Evolutionary conservation across 208 protist genomes (phyloP).

Genomic region (Leishmania lainsoni): DNA sequence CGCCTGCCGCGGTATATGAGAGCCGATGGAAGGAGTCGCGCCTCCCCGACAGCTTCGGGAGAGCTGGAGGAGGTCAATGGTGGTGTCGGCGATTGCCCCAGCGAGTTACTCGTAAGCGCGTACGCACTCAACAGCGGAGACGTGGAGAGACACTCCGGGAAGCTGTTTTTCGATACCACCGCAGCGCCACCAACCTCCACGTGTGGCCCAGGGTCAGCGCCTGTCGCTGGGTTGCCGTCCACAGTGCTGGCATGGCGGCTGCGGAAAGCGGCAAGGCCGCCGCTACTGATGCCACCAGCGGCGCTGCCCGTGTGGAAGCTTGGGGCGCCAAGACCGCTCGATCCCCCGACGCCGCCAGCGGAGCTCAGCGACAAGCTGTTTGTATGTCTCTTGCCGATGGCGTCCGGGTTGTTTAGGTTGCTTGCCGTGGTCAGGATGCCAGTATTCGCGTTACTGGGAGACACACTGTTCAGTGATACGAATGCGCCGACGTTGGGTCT

Average conservation of each 20-base stretch:
- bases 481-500: slow-evolving; percentile 14
- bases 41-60: background rate
- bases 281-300: background rate
- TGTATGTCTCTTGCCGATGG: background rate
- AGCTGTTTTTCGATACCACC: background rate
- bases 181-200: background rate
- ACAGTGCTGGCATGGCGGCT: background rate
- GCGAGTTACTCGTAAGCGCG: background rate
- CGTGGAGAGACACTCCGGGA: background rate
- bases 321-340: slow-evolving; percentile 1
- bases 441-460: background rate
- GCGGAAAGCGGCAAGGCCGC: background rate
- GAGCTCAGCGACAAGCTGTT: slow-evolving; percentile 15
- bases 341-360: slow-evolving; percentile 1
- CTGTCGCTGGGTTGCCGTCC: background rate
- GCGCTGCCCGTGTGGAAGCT: background rate
- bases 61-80: background rate
- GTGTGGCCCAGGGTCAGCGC: background rate
- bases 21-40: background rate
- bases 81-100: too few relatives aligned
- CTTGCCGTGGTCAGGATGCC: slow-evolving; percentile 2
- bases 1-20: background rate
- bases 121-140: background rate
- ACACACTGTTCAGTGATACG: slow-evolving; percentile 1
- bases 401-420: background rate